Evolutionary conservation across 1,139 yeast species (phyloP), one percentile per base, ranked within the genome.

Genomic region (Hansenula sp.): DNA sequence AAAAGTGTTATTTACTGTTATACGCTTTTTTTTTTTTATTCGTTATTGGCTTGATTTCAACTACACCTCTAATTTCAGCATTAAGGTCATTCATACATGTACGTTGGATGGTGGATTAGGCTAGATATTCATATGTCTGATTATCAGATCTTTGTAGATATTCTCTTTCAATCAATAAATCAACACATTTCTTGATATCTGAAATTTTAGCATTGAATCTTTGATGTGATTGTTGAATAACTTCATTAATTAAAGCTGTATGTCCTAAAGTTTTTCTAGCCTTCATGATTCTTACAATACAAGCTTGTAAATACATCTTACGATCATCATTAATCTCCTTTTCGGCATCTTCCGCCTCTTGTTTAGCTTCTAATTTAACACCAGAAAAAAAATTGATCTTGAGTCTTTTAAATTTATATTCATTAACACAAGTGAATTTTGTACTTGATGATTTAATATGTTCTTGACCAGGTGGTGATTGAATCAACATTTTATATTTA

Each of bases 251-350:
- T 56, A 92, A 73, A 40, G 82, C 82, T 38, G 83, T 84, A 59
- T 89, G 97, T 47, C 79, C 78, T 53, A 88, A 71, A 38, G 72
- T 73, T 62, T 89, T 85, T 57, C 97, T 77, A 1, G 96, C 90
- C 68, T 92, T 92, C 97, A 92, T 92, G 56, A 92, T 87, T 56
- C 98, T 77, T 34, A 92, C 98, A 64, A 92, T 88, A 56, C 95
- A 86, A 2, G 97, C 96, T 58, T 89, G 87, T 55, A 92, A 72
- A 65, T 82, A 83, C 58, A 85, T 79, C 67, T 83, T 87, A 55
- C 97, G 79, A 45, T 89, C 87, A 56, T 88, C 92, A 52, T 82
- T 89, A 48, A 92, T 79, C 58, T 89, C 96, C 62, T 82, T 83
- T 53, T 78, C 82, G 1, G 95, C 80, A 48, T 87, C 95, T 39